These are phyloP conservation scores for Podochytrium sp. DNA, from an alignment of 192 early-diverging fungal genomes.

Conservation along the genomic window DNA sequence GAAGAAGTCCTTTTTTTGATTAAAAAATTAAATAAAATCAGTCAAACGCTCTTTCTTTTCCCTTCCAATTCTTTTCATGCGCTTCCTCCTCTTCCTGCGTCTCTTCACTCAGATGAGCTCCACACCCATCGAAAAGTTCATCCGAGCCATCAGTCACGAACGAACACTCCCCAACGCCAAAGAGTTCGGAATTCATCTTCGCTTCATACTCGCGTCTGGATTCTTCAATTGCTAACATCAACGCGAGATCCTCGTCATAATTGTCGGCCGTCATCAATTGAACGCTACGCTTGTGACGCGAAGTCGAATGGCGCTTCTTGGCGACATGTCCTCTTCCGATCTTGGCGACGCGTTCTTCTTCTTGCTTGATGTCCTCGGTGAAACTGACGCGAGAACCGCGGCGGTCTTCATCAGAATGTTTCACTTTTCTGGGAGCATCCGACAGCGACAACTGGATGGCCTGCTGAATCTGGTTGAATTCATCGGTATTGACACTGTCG, in stretches of 20 bases:
- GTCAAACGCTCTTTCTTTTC: not conserved
- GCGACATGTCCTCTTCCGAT: not conserved
- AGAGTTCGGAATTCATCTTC: not conserved
- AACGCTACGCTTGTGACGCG: too few relatives aligned
- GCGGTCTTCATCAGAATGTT: not conserved
- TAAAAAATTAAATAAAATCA: not conserved
- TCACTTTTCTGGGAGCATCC: not conserved
- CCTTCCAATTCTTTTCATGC: constrained; percentile 1
- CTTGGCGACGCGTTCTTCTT: not conserved
- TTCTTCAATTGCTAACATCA: not conserved
- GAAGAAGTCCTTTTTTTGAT: not conserved
- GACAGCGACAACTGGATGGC: not conserved
- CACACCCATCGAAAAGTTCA: not conserved
- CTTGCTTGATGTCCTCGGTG: not conserved
- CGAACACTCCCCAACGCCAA: not conserved
- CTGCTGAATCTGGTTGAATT: not conserved
- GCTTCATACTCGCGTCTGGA: constrained; percentile 6
- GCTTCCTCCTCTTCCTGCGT: not conserved
- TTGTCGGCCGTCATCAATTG: not conserved
- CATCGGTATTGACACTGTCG: not conserved
- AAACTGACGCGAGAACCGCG: too few relatives aligned
- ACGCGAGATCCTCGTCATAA: constrained; percentile 5
- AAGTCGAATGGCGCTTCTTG: too few relatives aligned
- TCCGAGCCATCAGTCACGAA: not conserved
- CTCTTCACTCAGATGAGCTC: not conserved